Evolutionary conservation across 1,139 yeast species (phyloP).

Genomic region (Meyerozyma carpophila): DNA sequence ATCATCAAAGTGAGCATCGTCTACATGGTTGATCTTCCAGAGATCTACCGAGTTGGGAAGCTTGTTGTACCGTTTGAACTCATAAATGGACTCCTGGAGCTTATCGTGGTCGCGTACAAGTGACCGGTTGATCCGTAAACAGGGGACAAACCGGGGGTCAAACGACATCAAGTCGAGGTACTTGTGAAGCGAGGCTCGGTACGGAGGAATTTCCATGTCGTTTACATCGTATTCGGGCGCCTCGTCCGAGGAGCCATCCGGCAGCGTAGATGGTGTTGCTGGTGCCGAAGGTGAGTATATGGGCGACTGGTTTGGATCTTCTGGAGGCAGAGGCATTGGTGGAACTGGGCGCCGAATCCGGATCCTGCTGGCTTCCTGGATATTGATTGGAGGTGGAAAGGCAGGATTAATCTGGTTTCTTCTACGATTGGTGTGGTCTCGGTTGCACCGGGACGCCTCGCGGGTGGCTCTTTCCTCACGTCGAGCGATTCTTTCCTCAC

Average conservation of each 20-base stretch:
- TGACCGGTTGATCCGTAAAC: slow-evolving; percentile 30
- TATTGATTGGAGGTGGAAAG: slow-evolving; percentile 7
- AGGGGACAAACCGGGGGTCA: slow-evolving; percentile 37
- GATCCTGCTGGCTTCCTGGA: not conserved
- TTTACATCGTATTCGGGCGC: not conserved
- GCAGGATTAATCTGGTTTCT: slow-evolving; percentile 4
- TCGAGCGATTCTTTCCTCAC: too few relatives aligned
- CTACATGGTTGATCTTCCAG: slow-evolving; percentile 35
- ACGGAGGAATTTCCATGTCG: slow-evolving; percentile 32
- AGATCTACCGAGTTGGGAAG: slow-evolving; percentile 31
- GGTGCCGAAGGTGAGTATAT: not conserved
- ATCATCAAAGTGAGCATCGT: slow-evolving; percentile 30
- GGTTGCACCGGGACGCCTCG: not conserved
- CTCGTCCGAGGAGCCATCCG: not conserved
- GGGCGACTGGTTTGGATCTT: not conserved
- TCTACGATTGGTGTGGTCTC: not conserved
- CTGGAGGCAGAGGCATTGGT: not conserved
- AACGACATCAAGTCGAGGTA: slow-evolving; percentile 34
- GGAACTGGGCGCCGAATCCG: not conserved
- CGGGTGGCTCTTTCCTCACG: too few relatives aligned
- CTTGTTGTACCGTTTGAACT: slow-evolving; percentile 22
- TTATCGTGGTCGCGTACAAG: slow-evolving; percentile 24
- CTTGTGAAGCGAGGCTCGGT: slow-evolving; percentile 30
- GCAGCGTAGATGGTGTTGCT: not conserved
- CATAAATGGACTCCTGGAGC: slow-evolving; percentile 20